Evolutionary conservation across 2,329 filamentous ascomycete genomes (phyloP).

Genomic region (Lomentospora prolificans): DNA sequence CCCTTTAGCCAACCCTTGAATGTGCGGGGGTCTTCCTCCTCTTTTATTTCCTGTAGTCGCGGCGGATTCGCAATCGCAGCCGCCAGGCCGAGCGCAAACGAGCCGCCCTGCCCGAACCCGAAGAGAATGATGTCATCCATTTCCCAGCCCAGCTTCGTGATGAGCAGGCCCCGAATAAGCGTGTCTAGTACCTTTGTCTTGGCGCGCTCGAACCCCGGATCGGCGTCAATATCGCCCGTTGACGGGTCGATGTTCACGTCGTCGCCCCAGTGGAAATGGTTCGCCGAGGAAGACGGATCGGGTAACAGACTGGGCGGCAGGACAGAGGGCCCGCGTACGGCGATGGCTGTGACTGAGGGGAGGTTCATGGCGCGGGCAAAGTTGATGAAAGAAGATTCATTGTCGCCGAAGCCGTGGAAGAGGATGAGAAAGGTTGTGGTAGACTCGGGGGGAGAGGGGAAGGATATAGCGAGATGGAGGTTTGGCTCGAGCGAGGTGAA

Average conservation of each 20-base stretch:
- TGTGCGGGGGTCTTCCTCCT: conserved; percentile 9
- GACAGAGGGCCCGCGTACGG: conserved; percentile 59
- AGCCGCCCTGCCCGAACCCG: conserved; percentile 59
- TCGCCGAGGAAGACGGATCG: conserved; percentile 15
- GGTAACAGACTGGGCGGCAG: conserved; percentile 60
- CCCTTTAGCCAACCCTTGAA: conserved; percentile 29
- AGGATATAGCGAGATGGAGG: conserved; percentile 36
- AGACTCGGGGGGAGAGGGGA: conserved; percentile 44
- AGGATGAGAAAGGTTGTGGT: conserved; percentile 70
- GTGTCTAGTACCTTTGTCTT: conserved; percentile 34
- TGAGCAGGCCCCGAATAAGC: conserved; percentile 40
- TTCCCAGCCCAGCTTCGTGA: conserved; percentile 49
- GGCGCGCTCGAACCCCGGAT: conserved; percentile 49
- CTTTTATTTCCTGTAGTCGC: conserved; percentile 24
- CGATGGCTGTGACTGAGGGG: conserved; percentile 67
- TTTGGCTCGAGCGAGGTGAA: conserved; percentile 32
- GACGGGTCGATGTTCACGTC: conserved; percentile 44
- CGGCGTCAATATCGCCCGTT: conserved; percentile 46
- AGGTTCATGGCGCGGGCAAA: conserved; percentile 62
- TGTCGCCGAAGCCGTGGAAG: conserved; percentile 78
- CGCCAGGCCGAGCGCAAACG: conserved; percentile 47
- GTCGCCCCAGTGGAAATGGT: conserved; percentile 57
- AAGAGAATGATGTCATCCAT: conserved; percentile 51
- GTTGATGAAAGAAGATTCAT: conserved; percentile 53
- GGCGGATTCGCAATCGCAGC: conserved; percentile 29